These are phyloP conservation scores for Tetrapisispora phaffii DNA, from an alignment of 805 yeast genomes.

Conservation along the genomic window DNA sequence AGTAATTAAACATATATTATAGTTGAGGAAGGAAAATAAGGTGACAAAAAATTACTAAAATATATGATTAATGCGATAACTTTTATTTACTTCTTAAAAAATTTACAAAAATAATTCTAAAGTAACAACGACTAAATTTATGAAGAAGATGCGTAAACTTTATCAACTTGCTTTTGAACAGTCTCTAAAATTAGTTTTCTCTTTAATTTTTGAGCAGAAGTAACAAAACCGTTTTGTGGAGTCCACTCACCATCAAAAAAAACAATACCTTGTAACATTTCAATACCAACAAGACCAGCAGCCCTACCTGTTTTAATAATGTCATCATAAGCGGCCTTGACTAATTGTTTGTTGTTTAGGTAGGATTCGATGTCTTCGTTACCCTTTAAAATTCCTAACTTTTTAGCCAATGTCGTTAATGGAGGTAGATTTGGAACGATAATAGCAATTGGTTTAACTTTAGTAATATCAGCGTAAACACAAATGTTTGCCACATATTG, in stretches of 20 bases:
- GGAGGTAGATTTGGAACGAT: constrained; percentile 69
- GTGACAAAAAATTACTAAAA: too few relatives aligned
- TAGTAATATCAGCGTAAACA: constrained; percentile 81
- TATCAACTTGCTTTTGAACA: constrained; percentile 57
- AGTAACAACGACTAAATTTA: neutral
- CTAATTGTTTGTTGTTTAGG: constrained; percentile 48
- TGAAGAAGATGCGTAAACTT: constrained; percentile 36
- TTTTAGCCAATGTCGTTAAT: constrained; percentile 50
- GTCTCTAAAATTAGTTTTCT: constrained; percentile 77
- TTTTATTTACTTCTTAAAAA: neutral
- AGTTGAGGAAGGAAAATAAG: too few relatives aligned
- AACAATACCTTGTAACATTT: constrained; percentile 69
- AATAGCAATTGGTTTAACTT: constrained; percentile 88
- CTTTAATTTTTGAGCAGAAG: constrained; percentile 93
- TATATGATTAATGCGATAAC: neutral
- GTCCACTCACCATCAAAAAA: constrained; percentile 93
- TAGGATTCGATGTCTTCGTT: constrained; percentile 40
- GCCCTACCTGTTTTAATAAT: constrained; percentile 66
- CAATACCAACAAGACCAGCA: constrained; percentile 79
- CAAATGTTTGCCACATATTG: constrained; percentile 70
- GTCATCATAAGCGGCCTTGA: constrained; percentile 43
- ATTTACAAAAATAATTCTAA: too few relatives aligned
- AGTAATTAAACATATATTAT: neutral
- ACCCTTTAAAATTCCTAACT: constrained; percentile 40
- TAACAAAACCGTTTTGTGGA: constrained; percentile 87